Conservation (phyloP, 169 alveolate genomes). For the Toxoplasma gondii region DNA sequence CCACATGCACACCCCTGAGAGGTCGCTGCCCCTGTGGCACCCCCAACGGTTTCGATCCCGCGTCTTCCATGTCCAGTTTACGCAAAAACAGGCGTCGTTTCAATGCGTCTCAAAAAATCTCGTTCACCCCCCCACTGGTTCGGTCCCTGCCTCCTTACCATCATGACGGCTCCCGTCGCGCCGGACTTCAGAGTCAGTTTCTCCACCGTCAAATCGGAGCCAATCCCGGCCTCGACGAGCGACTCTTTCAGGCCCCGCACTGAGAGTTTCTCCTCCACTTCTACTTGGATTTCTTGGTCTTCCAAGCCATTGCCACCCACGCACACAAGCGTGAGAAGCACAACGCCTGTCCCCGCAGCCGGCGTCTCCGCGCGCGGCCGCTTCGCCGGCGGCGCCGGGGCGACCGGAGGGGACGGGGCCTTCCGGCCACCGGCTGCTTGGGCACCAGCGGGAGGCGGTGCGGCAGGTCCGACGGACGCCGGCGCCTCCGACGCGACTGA, state of each 20-base stretch:
- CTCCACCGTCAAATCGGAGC: slow-evolving; percentile 46
- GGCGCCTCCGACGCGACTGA: not conserved
- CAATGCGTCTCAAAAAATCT: no score
- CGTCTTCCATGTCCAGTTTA: no score
- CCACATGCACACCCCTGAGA: no score
- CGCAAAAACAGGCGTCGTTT: no score
- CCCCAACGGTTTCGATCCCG: no score
- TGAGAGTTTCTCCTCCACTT: slow-evolving; percentile 55
- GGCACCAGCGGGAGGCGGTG: not conserved
- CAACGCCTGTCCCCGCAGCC: not conserved
- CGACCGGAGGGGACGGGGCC: not conserved
- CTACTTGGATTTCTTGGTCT: slow-evolving; percentile 65
- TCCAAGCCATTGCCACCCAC: slow-evolving; percentile 66
- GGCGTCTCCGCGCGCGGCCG: slow-evolving; percentile 52
- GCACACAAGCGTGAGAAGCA: slow-evolving; percentile 63
- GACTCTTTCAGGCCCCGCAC: slow-evolving; percentile 62
- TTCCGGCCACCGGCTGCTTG: not conserved
- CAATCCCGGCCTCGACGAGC: slow-evolving; percentile 66
- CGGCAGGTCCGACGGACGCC: not conserved
- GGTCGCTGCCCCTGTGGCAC: no score
- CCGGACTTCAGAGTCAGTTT: slow-evolving; percentile 44
- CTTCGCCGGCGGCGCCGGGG: slow-evolving; percentile 52
- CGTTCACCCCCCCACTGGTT: no score
- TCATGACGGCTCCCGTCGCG: slow-evolving; percentile 1
- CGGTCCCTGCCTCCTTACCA: not conserved